Base-by-base conservation (phyloP, 345 rosid genomes). In the Pugionium dolabratum region DNA sequence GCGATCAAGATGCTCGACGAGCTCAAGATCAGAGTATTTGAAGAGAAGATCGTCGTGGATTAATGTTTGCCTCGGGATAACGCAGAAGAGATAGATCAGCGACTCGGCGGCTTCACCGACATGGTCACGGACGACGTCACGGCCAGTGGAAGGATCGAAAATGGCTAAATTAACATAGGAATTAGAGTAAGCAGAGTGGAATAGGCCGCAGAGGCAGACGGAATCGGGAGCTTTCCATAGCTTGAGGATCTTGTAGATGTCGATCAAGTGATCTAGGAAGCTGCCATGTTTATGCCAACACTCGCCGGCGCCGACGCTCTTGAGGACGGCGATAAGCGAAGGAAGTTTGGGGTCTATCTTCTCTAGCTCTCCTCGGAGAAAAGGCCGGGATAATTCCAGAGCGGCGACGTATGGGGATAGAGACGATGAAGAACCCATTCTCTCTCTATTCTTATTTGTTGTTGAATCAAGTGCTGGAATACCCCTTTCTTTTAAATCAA, bases 241-340 rank as follows among this genome's bases (percentile, higher is more conserved):
- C 72, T 82, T 85, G 45, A 90, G 96, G 43, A 94, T 79, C 7
- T 91, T 87, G 75, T 94, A 86, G 35, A 90, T 81, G 62, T 94
- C 95, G 8, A 90, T 53, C 8, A 94, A 78, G 76, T 94, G 99
- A 4, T 94, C 84, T 1, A 94, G 78, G 76, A 94, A 94, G 81
- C 86, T 90, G 25, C 97, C 97, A 69, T 90, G 97, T 74, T 94
- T 94, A 81, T 94, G 97, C 97, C 97, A 94, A 79, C 99, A 94
- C 86, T 94, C 99, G 4, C 97, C 99, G 2, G 97, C 99, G 5
- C 99, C 97, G 4, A 84, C 95, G 33, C 95, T 86, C 9, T 87
- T 90, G 45, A 94, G 76, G 37, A 87, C 88, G 29, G 88, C 73
- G 10, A 94, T 67, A 5, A 90, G 72, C 2, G 86, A 71, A 28